Base-by-base conservation (phyloP, 2,329 filamentous ascomycete species). In the Aspergillus pseudoviridinutans region DNA sequence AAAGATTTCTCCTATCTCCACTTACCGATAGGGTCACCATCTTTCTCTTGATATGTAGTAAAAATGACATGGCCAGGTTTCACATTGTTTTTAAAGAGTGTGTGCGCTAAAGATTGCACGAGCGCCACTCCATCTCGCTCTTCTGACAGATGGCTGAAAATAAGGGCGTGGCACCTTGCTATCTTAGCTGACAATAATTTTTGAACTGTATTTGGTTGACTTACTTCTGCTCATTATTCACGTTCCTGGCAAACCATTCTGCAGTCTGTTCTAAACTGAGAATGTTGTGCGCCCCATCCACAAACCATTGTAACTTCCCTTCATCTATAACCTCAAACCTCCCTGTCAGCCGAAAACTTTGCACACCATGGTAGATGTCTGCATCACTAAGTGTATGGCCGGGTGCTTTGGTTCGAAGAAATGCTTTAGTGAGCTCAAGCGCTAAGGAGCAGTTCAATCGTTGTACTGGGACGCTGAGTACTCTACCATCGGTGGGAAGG, bases 221-320 rank as follows among this genome's bases (percentile, higher is more conserved):
- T 56, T 56, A 60, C 58, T 28, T 64, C 52, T 38, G 47, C 22
- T 42, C 29, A 24, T 17, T 24, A 2, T 46, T 51, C n/a, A n/a
- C n/a, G 20, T 61, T 63, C 20, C 66, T 64, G 4, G 66, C 65
- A 57, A 74, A 78, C 76, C 77, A 79, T 47, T 71, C 59, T 10
- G 69, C 72, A 14, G 71, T 70, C 54, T 73, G 64, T 4, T 54
- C 59, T 3, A 79, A 59, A 62, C 77, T 79, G 60, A 78, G 60
- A 4, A 72, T 67, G 53, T 78, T 79, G 58, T 79, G 76, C 1
- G 77, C 78, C 10, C 74, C 71, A 58, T 79, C 76, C 24, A 79
- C 56, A 53, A 71, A 77, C 76, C 76, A 79, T 22, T 56, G 56
- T 10, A 53, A 46, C 22, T 52, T 25, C 5, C 61, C 67, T 3